Percentiles rank a stretch among this genome's conserved stretches.
Conservation (phyloP, 257 asterid species). For the Rhazya stricta region DNA sequence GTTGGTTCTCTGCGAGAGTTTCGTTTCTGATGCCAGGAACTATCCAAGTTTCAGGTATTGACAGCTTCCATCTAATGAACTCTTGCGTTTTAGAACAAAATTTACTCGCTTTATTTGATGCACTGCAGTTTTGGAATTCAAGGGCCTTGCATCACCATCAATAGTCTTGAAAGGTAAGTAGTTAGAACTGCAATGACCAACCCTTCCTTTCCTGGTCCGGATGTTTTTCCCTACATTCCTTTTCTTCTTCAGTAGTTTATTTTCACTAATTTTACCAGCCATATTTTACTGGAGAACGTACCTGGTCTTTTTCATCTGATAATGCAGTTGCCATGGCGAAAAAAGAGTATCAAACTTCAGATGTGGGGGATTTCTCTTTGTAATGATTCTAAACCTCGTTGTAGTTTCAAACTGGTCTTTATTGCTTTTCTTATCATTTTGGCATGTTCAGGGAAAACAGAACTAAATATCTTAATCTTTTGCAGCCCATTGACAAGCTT, state of each 20-base stretch:
- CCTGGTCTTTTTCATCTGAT: neutral
- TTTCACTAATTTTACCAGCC: neutral
- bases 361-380: conserved; percentile 76
- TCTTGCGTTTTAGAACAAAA: conserved; percentile 7
- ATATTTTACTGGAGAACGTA: neutral
- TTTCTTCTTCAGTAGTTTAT: neutral
- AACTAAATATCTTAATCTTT: conserved; percentile 14
- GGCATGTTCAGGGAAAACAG: neutral
- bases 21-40: conserved; percentile 79
- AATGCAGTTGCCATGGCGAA: conserved; percentile 83
- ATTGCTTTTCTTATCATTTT: neutral
- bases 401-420: conserved; percentile 10
- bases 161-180: conserved; percentile 59
- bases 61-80: conserved; percentile 3
- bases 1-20: conserved; percentile 6
- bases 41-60: conserved; percentile 75
- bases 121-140: conserved; percentile 64
- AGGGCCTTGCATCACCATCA: conserved; percentile 58
- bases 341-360: conserved; percentile 63
- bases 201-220: neutral
- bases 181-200: neutral
- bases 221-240: neutral
- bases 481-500: conserved; percentile 77
- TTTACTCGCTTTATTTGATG: conserved; percentile 12
- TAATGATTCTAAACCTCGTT: conserved; percentile 40